Conservation (phyloP, 345 rosid genomes). For the Lagerstroemia speciosa region DNA sequence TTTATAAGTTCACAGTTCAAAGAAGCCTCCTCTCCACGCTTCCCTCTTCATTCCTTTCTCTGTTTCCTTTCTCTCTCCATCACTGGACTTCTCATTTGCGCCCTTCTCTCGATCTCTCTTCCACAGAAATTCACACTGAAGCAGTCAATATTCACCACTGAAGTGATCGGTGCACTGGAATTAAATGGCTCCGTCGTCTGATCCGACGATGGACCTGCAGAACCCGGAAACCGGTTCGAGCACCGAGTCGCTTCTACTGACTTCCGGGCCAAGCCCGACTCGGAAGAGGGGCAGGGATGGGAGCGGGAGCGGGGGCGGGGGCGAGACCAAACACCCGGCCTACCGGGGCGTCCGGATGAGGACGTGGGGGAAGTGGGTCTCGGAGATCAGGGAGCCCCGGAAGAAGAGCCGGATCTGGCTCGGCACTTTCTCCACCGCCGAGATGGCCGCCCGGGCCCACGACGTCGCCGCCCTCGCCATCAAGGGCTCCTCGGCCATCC, state of each 20-base stretch:
- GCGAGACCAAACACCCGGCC: constrained; percentile 37
- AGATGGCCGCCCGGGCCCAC: constrained; percentile 99
- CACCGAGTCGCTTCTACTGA: constrained; percentile 3
- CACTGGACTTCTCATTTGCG: background rate
- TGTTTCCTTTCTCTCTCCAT: background rate
- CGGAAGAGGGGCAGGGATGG: constrained; percentile 8
- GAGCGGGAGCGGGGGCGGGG: background rate
- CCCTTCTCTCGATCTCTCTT: too few relatives aligned
- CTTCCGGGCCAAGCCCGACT: background rate
- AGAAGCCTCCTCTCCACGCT: constrained; percentile 4
- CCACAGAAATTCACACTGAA: too few relatives aligned
- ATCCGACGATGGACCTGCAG: constrained; percentile 5
- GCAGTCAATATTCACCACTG: background rate
- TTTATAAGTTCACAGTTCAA: background rate
- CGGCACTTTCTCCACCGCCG: constrained; percentile 79
- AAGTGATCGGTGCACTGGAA: background rate
- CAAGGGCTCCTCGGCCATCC: constrained; percentile 73
- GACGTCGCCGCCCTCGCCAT: constrained; percentile 87
- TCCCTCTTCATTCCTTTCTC: background rate
- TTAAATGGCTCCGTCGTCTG: background rate
- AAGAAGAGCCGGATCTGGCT: constrained; percentile 96
- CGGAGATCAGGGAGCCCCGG: constrained; percentile 94
- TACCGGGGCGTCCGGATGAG: constrained; percentile 90
- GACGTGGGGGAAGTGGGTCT: constrained; percentile 97
- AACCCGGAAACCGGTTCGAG: constrained; percentile 8